These are phyloP conservation scores for Botrytis pseudocinerea DNA, from an alignment of 2,329 filamentous ascomycete genomes.

Conservation along the genomic window DNA sequence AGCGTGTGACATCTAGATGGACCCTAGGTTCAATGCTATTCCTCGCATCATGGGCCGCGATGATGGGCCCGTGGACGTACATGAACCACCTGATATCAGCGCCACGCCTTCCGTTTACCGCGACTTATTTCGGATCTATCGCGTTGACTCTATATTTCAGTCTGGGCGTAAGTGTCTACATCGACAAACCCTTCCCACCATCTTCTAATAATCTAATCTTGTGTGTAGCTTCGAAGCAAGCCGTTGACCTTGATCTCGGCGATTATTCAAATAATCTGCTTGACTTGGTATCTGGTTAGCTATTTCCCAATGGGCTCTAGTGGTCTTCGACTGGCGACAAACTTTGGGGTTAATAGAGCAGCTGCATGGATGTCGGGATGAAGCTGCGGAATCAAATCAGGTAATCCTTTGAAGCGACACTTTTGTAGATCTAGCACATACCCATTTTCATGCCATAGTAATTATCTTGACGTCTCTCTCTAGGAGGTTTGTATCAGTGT, in stretches of 20 bases:
- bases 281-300: slow-evolving; percentile 92
- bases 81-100: slow-evolving; percentile 80
- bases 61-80: slow-evolving; percentile 90
- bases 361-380: slow-evolving; percentile 85
- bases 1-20: slow-evolving; percentile 66
- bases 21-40: slow-evolving; percentile 89
- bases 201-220: slow-evolving; percentile 28
- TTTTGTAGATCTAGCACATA: slow-evolving; percentile 8
- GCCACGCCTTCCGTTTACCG: slow-evolving; percentile 85
- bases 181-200: not conserved
- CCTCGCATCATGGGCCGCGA: slow-evolving; percentile 85
- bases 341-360: slow-evolving; percentile 81
- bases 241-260: slow-evolving; percentile 83
- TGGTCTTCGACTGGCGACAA: slow-evolving; percentile 81
- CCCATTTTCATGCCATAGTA: not conserved
- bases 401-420: not conserved
- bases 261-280: slow-evolving; percentile 77
- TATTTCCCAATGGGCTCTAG: slow-evolving; percentile 97
- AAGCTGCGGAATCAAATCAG: not conserved
- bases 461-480: not conserved
- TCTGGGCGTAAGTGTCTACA: slow-evolving; percentile 70
- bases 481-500: not conserved
- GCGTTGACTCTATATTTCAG: slow-evolving; percentile 87
- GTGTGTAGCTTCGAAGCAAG: slow-evolving; percentile 73
- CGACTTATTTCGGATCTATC: slow-evolving; percentile 93